Conservation (phyloP, 2,329 filamentous ascomycete species). For the Microascus cirrosus region DNA sequence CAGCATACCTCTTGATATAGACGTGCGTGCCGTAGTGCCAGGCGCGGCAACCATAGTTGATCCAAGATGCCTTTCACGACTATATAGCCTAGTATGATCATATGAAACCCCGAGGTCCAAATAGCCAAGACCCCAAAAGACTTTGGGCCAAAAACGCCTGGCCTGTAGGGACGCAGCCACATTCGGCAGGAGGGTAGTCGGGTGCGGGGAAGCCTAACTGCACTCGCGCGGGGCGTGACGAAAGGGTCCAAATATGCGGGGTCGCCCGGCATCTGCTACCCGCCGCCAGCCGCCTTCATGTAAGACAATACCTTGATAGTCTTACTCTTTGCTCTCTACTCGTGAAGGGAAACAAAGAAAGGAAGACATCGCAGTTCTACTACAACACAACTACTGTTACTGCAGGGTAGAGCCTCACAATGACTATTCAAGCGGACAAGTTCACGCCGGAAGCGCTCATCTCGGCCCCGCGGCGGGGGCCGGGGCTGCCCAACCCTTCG, state of each 20-base stretch:
- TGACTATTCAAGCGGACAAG: slow-evolving; percentile 60
- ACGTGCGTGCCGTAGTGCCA: too few relatives aligned
- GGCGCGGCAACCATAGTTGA: too few relatives aligned
- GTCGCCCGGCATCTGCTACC: background rate
- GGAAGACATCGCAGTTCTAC: background rate
- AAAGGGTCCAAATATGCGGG: background rate
- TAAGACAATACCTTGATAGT: slow-evolving; percentile 1
- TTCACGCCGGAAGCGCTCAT: slow-evolving; percentile 71
- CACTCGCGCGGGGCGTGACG: background rate
- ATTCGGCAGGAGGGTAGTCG: background rate
- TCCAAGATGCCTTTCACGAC: too few relatives aligned
- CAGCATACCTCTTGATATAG: too few relatives aligned
- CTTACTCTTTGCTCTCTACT: too few relatives aligned
- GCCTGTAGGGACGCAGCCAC: background rate
- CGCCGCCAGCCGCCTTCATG: background rate
- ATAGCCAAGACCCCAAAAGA: too few relatives aligned
- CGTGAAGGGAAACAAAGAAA: too few relatives aligned
- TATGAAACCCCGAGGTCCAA: too few relatives aligned
- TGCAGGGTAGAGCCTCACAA: slow-evolving; percentile 24
- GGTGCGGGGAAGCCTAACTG: background rate
- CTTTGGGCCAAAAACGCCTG: too few relatives aligned
- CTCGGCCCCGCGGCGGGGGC: slow-evolving; percentile 61
- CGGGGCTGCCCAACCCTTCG: slow-evolving; percentile 56
- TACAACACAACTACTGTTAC: too few relatives aligned
- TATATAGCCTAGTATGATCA: too few relatives aligned